A percentile compares a stretch with the other conserved stretches of the same genome.
These are phyloP conservation scores for Penicillium salamii DNA, from an alignment of 495 filamentous ascomycete genomes.

Conservation along the genomic window DNA sequence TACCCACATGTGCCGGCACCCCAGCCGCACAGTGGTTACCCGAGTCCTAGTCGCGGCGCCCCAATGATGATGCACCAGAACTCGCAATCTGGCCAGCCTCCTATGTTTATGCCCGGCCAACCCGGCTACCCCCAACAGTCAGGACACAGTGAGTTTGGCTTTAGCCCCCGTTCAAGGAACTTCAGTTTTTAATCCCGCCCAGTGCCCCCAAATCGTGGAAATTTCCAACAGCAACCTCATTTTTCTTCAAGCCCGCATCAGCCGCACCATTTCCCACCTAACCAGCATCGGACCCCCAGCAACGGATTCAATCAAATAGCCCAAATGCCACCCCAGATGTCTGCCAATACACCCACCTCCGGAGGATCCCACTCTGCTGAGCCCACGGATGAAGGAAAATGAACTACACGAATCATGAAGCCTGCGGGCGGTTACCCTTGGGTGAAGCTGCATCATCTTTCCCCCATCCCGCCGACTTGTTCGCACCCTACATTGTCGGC, in stretches of 20 bases:
- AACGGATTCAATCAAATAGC: slow-evolving; percentile 57
- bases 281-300: slow-evolving; percentile 57
- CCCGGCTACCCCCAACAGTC: slow-evolving; percentile 64
- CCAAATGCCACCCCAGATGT: slow-evolving; percentile 47
- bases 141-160: slow-evolving; percentile 59
- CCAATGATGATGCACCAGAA: slow-evolving; percentile 85
- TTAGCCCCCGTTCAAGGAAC: neutral
- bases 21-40: slow-evolving; percentile 72
- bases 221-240: slow-evolving; percentile 57
- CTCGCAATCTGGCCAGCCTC: slow-evolving; percentile 68
- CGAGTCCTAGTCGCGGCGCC: slow-evolving; percentile 73
- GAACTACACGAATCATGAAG: slow-evolving; percentile 26
- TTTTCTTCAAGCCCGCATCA: slow-evolving; percentile 66
- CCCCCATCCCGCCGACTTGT: slow-evolving; percentile 3
- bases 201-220: slow-evolving; percentile 58
- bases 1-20: slow-evolving; percentile 64
- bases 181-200: slow-evolving; percentile 26
- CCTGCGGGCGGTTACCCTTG: slow-evolving; percentile 7
- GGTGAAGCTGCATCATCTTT: slow-evolving; percentile 3
- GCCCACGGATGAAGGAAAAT: slow-evolving; percentile 55
- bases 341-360: slow-evolving; percentile 37
- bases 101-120: slow-evolving; percentile 69
- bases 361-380: slow-evolving; percentile 43
- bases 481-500: neutral
- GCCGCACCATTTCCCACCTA: slow-evolving; percentile 61